A percentile compares a stretch with the other conserved stretches of the same genome.
phyloP scores from a whole-genome alignment of 805 yeast species.

The Kodamaea jinghongensis region DNA sequence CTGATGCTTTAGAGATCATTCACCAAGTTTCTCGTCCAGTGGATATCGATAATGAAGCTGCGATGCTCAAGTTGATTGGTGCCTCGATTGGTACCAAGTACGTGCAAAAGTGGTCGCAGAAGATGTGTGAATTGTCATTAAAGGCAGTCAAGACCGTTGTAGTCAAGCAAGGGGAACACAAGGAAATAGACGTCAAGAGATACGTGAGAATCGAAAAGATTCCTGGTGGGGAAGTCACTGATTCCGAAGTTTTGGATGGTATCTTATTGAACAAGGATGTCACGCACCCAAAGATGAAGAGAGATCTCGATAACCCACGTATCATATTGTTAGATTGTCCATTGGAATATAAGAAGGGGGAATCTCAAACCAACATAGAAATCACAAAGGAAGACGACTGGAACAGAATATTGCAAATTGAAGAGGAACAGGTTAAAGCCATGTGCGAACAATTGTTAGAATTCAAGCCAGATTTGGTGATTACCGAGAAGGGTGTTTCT shows the following conservation, averaged over 20 bases:
- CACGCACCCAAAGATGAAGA: constrained; percentile 97
- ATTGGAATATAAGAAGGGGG: constrained; percentile 97
- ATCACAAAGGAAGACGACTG: constrained; percentile 95
- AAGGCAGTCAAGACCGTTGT: constrained; percentile 84
- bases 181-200: constrained; percentile 90
- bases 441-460: constrained; percentile 83
- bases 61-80: constrained; percentile 80
- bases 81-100: constrained; percentile 97
- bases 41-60: constrained; percentile 77
- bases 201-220: constrained; percentile 92
- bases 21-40: constrained; percentile 80
- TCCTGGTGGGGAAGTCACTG: constrained; percentile 97
- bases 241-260: constrained; percentile 85
- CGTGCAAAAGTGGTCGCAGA: constrained; percentile 83
- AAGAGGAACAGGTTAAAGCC: constrained; percentile 91
- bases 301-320: constrained; percentile 84
- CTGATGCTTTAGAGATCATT: constrained; percentile 87
- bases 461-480: constrained; percentile 88
- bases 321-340: constrained; percentile 92
- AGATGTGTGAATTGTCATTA: constrained; percentile 86
- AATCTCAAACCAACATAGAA: constrained; percentile 96
- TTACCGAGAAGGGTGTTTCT: constrained; percentile 97
- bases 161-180: constrained; percentile 55
- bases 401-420: constrained; percentile 92
- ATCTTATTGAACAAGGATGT: constrained; percentile 93